Base-by-base conservation (phyloP, 441 rosid species). In the Pelargonium hybrid region DNA sequence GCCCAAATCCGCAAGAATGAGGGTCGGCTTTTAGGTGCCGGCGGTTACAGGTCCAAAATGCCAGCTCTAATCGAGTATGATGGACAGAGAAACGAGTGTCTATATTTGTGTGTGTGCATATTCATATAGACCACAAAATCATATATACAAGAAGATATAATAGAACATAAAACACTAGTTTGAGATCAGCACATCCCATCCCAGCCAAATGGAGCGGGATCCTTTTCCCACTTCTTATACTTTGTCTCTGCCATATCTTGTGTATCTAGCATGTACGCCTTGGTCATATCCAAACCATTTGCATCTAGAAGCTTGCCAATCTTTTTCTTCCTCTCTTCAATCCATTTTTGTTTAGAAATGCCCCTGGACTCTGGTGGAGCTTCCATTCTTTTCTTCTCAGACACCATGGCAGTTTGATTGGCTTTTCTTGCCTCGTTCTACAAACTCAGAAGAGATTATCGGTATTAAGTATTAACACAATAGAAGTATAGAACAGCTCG, bases 211-310 rank as follows among this genome's bases (percentile, higher is more conserved):
- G 98, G 98, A 26, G 97, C 96, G 13, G 96, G 94, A 74, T 89
- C 98, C 74, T 92, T 92, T 66, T 90, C 98, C 98, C 98, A 89
- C 59, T 94, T 94, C 83, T 94, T 90, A 77, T 92, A 94, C 74
- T 92, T 94, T 34, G 85, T 59, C 86, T 92, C 97, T 0, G 97
- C 98, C 45, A 87, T 83, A 82, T 87, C 96, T 74, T 90, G 96
- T 13, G 98, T 94, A 74, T 94, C 98, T 31, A 92, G 83, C 94
- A 89, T 90, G 71, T 82, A 90, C 25, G 97, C 90, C 54, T 86
- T 79, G 23, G 80, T 74, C 91, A 94, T 82, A 65, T 94, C 98
- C 83, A 94, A 84, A 61, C 94, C 98, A 75, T 89, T 92, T 66
- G 98, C 92, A 82, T 92, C 94, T 8, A 90, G 81, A 76, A 94